Base-by-base conservation (phyloP, 116 monocot genomes). In the Papilionanthe hybrid region DNA sequence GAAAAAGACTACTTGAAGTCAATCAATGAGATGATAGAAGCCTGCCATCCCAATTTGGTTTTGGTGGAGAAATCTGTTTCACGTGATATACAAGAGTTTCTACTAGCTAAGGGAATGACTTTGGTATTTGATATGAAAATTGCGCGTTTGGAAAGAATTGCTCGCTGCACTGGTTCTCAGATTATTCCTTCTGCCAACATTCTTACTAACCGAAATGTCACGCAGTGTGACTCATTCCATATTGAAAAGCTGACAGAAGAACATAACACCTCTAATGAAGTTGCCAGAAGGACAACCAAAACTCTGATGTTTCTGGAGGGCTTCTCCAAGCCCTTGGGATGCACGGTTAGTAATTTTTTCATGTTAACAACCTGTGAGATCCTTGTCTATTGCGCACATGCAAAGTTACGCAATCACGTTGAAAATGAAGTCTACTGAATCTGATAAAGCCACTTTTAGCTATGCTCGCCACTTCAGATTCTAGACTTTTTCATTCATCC, bases 261-360 rank as follows among this genome's bases (percentile, higher is more conserved):
- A 78, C 92, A 89, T 78, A 93, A 90, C 68, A 73, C 5, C 50
- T 43, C 55, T 18, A 72, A 19, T 80, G 95, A 93, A 81, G 81
- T 79, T 86, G 94, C 85, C 79, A 98, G 83, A 81, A 94, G 65
- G 76, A 48, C 89, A 55, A 66, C 75, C 73, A 99, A 95, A 87
- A 99, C 93, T 22, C 85, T 99, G 69, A 93, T 95, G 99, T 99
- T 93, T 78, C 82, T 99, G 81, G 99, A 99, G 82, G 99, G 99
- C 48, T 99, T 87, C 75, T 85, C 90, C 25, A 99, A 86, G 77
- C 99, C 95, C 43, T 87, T 99, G 82, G 99, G 99, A 9, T 99
- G 99, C 84, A 99, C 99, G 65, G 99, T 99, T 42, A 85, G 99
- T 83, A 17, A 12, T 48, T 27, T 83, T 32, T 13, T 32, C 15